Base-by-base conservation (phyloP, 228 moss, liverwort and hornwort species). In the Sphagnum magellanicum region DNA sequence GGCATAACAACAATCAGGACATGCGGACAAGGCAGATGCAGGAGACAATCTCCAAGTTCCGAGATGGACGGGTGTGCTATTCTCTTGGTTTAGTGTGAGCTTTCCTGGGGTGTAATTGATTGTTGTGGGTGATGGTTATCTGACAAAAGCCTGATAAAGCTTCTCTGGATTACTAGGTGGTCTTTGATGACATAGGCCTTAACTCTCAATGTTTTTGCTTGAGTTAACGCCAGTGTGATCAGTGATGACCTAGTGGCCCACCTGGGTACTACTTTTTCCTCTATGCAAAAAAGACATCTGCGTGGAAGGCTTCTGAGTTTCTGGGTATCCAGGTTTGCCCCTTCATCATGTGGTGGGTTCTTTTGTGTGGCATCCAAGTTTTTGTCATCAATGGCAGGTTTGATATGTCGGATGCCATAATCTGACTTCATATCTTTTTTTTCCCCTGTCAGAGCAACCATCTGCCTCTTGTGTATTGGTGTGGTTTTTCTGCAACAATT, bases 11-110 rank as follows among this genome's bases (percentile, higher is more conserved):
- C 76, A 98, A 98, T 80, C 92, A 94, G 76, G 98, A 98, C 71
- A 98, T 98, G 98, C 90, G 98, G 9, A 93, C 94, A 32, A 79
- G 93, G 71, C 98, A 98, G 81, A 98, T 98, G 98, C 98, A 98
- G 70, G 94, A 98, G 74, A 98, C 94, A 11, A 98, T 98, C 72
- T 88, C 94, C 72, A 93, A 86, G 70, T 94, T 98, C 77, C 93
- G 98, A 69, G 98, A 98, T 90, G 98, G 98, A 75, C 83, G 94
- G 92, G 97, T 97, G 88, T 78, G 76, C 82, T 78, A 77, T 80
- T 71, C 81, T 77, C 72, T 79, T 84, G 71, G 79, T 79, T 69
- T 69, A 80, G 73, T 76, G 62, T 83, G 74, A 32, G 76, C 86
- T 83, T 87, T 83, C 55, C 80, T 87, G 76, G 74, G 32, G 32